Conservation (phyloP, 2,329 filamentous ascomycete genomes). For the Colletotrichum sp. region DNA sequence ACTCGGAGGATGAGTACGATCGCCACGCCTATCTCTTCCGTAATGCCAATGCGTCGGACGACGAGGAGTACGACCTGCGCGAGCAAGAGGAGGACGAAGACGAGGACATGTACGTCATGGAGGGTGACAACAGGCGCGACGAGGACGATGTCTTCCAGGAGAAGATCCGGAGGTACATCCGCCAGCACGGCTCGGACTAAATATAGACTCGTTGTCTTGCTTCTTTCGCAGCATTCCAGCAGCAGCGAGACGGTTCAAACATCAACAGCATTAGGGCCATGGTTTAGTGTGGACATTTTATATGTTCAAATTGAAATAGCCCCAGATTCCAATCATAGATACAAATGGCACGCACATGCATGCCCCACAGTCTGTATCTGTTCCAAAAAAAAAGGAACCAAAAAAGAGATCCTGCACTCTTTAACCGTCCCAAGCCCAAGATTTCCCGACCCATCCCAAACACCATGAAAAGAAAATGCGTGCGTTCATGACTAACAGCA, state of each 20-base stretch:
- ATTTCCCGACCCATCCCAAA: neutral
- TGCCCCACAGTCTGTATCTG: neutral
- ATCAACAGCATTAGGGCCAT: neutral
- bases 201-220: neutral
- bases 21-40: slow-evolving; percentile 60
- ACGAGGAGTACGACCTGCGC: slow-evolving; percentile 56
- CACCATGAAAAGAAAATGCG: neutral
- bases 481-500: neutral
- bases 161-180: slow-evolving; percentile 26
- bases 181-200: slow-evolving; percentile 14
- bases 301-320: slow-evolving; percentile 6
- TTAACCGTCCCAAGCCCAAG: neutral
- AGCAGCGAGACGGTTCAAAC: neutral
- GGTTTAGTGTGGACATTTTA: neutral
- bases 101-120: slow-evolving; percentile 36
- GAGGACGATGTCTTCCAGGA: slow-evolving; percentile 29
- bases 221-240: neutral
- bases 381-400: neutral
- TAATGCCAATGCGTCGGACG: slow-evolving; percentile 57
- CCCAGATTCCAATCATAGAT: neutral
- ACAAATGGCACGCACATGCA: neutral
- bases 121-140: slow-evolving; percentile 38
- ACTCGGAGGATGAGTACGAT: slow-evolving; percentile 63
- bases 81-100: slow-evolving; percentile 41
- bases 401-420: neutral